Base-by-base conservation (phyloP, 148 eudicot species). In the Rhododendron molle region DNA sequence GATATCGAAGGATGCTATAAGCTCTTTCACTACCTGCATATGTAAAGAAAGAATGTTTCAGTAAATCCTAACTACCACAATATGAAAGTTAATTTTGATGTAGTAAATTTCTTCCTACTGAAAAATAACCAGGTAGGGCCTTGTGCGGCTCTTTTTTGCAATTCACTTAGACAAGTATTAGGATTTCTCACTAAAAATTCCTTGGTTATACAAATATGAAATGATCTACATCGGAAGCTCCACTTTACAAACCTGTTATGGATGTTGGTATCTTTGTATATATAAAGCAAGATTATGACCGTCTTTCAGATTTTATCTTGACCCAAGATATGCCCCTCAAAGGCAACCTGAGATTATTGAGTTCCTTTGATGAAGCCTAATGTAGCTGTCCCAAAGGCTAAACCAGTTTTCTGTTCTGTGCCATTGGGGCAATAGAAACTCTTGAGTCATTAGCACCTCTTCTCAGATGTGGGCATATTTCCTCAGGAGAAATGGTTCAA, bases 1-100 rank as follows among this genome's bases (percentile, higher is more conserved):
- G 83, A 95, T 88, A 62, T 90, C 93, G 43, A 88, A 92, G 18
- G 94, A 88, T 81, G 91, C 73, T 86, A 93, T 73, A 76, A 97
- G 91, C 8, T 46, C 81, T 78, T 78, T 78, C 56, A 78, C 81
- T 47, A 78, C 81, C 81, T 78, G 81, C 81, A 78, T n/a, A 40
- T n/a, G 20, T 46, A 46, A 4, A 26, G 30, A 46, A n/a, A 12
- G 16, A 20, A 3, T 21, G 65, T 47, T 77, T 12, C 36, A 44
- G 50, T 30, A 23, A 23, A 32, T 44, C 13, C 34, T 18, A 21
- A 44, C n/a, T 44, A 78, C 52, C 56, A 49, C 52, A 34, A 4
- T 14, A 28, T 49, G 30, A 30, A 47, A 47, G 28, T 46, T 14
- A 50, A 30, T 23, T 50, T 1, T 1, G 62, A 49, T 49, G 13